Percentiles rank a stretch among this genome's conserved stretches.
Evolutionary conservation across 768 basidiomycete genomes (phyloP).

Genomic region (Porphyrellus cyaneotinctus): DNA sequence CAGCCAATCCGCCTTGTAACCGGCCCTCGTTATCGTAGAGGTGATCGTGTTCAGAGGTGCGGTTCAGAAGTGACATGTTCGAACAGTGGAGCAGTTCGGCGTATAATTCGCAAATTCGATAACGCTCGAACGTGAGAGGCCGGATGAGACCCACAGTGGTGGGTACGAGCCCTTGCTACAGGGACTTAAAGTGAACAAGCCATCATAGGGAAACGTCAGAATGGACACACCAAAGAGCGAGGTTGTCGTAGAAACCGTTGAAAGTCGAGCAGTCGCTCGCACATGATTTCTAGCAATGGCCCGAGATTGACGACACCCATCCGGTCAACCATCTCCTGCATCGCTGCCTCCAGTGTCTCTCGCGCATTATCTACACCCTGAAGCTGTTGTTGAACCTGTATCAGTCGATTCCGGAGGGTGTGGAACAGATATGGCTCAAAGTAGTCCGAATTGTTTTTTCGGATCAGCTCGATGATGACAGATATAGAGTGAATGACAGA

Average conservation of each 20-base stretch:
- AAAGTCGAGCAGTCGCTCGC: slow-evolving; percentile 61
- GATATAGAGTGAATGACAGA: slow-evolving; percentile 84
- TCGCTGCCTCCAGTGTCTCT: slow-evolving; percentile 64
- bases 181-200: slow-evolving; percentile 8
- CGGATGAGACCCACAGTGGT: slow-evolving; percentile 71
- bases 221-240: slow-evolving; percentile 63
- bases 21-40: slow-evolving; percentile 83
- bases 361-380: slow-evolving; percentile 54
- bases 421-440: slow-evolving; percentile 98
- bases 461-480: slow-evolving; percentile 88
- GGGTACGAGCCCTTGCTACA: slow-evolving; percentile 59
- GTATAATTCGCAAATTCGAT: slow-evolving; percentile 93
- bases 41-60: slow-evolving; percentile 59
- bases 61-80: slow-evolving; percentile 95
- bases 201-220: background rate
- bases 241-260: slow-evolving; percentile 69
- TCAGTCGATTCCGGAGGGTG: slow-evolving; percentile 84
- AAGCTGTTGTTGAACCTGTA: slow-evolving; percentile 76
- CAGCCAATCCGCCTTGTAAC: slow-evolving; percentile 79
- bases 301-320: slow-evolving; percentile 93
- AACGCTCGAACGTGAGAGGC: slow-evolving; percentile 92
- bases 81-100: slow-evolving; percentile 97
- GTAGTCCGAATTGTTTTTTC: slow-evolving; percentile 98
- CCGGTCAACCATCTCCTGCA: slow-evolving; percentile 76
- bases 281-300: slow-evolving; percentile 69